Percentiles rank a stretch among this genome's conserved stretches.
These are phyloP conservation scores for Rhynchosporium graminicola DNA, from an alignment of 2,329 filamentous ascomycete genomes.

Conservation along the genomic window DNA sequence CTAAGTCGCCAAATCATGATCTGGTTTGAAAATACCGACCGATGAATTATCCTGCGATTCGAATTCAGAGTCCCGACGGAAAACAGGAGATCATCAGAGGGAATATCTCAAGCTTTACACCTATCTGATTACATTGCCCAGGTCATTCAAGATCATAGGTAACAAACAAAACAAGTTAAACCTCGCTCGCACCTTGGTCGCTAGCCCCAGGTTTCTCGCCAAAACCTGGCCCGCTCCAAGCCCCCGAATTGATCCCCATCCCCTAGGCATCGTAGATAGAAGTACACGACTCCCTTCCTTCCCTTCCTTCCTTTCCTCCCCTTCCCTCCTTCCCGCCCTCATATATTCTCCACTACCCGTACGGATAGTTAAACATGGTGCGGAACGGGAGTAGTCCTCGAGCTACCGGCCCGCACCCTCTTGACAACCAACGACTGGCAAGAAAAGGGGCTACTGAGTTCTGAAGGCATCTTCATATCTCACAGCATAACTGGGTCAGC, in stretches of 20 bases:
- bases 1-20: no score
- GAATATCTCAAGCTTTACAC: no score
- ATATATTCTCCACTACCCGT: conserved; percentile 10
- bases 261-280: no score
- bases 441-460: conserved; percentile 19
- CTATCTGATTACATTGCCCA: no score
- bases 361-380: not conserved
- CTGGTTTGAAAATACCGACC: no score
- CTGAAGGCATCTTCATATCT: conserved; percentile 16
- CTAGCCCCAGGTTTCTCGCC: not conserved
- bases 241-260: not conserved
- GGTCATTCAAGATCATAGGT: no score
- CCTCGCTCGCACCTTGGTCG: no score
- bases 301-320: not conserved
- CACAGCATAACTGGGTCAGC: conserved; percentile 23
- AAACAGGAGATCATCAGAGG: no score
- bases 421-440: conserved; percentile 8
- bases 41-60: no score
- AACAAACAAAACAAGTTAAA: no score
- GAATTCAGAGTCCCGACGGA: no score
- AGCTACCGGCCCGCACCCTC: conserved; percentile 11
- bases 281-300: no score
- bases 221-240: not conserved
- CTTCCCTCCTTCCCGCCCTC: conserved; percentile 20
- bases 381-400: not conserved